Evolutionary conservation across 441 rosid genomes (phyloP), one percentile per base, ranked within the genome.

Genomic region (Arabidopsis lyrata): DNA sequence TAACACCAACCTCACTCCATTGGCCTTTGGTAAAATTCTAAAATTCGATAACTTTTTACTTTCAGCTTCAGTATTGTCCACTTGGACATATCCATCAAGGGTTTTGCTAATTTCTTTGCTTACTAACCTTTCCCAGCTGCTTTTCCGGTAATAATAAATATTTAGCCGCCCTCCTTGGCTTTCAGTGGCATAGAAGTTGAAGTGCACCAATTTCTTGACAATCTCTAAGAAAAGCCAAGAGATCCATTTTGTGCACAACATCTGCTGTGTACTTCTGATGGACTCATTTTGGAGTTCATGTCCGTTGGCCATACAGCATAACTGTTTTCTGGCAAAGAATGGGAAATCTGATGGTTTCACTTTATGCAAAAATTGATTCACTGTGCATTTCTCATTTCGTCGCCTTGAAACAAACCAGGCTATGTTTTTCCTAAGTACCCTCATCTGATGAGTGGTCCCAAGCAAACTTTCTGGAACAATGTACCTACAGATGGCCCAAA

Each of bases 161-260:
- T 86, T 88, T 18, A 81, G 84, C 78, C 86, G 86, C 34, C 95
- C 91, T 83, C 80, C 83, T 81, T 91, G 89, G 70, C 78, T 90
- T 88, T 92, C 98, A 39, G 97, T 91, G 58, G 82, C 87, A 73
- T 92, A 91, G 82, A 95, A 95, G 77, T 92, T 86, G 64, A 89
- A 84, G 82, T 31, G 83, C 58, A 92, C 82, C 74, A 95, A 18
- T 52, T 95, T 91, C 68, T 84, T 88, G 77, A 95, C 87, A 73
- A 92, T 70, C 80, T 47, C 75, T 11, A 86, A 80, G 73, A 95
- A 95, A 59, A 92, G 83, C 97, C 99, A 92, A 78, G 82, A 80
- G 67, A 89, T 87, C 98, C 98, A 95, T 73, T 83, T 88, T 22
- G 63, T 68, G 52, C 90, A 74, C 57, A 92, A 49, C 63, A 24